Evolutionary conservation across 129 eudicot species (phyloP).

Genomic region (Calendula officinalis): DNA sequence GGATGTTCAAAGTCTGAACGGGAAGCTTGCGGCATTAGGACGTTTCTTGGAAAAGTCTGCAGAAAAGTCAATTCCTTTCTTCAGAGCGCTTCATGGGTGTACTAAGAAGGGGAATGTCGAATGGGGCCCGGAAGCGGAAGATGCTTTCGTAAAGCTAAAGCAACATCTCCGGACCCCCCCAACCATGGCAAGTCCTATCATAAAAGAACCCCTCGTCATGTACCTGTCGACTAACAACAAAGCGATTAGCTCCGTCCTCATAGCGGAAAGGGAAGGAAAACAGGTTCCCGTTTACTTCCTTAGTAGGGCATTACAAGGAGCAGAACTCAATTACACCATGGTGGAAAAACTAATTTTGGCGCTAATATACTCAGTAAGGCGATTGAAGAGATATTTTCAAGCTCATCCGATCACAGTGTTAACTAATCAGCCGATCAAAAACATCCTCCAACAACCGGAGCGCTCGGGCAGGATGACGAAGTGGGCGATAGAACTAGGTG

Average conservation of each 20-base stretch:
- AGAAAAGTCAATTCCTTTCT: too few species aligned
- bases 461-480: too few species aligned
- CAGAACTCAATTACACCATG: not conserved
- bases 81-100: too few species aligned
- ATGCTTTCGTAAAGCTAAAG: too few species aligned
- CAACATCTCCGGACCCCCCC: too few species aligned
- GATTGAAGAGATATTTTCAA: not conserved
- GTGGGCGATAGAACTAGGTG: not conserved
- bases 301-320: not conserved
- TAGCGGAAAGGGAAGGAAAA: not conserved
- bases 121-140: too few species aligned
- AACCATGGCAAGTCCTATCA: not conserved
- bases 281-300: not conserved
- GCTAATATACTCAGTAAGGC: not conserved
- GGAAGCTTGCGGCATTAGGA: too few species aligned
- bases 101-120: too few species aligned
- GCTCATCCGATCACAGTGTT: not conserved
- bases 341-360: not conserved
- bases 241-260: not conserved
- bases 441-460: not conserved
- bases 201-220: not conserved
- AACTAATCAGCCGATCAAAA: not conserved
- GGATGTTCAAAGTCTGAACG: too few species aligned
- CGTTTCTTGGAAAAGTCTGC: too few species aligned
- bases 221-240: not conserved